Percentiles rank a stretch among this genome's conserved stretches.
Evolutionary conservation across 2,329 filamentous ascomycete genomes (phyloP).

Genomic region (Trichophyton rubrum): DNA sequence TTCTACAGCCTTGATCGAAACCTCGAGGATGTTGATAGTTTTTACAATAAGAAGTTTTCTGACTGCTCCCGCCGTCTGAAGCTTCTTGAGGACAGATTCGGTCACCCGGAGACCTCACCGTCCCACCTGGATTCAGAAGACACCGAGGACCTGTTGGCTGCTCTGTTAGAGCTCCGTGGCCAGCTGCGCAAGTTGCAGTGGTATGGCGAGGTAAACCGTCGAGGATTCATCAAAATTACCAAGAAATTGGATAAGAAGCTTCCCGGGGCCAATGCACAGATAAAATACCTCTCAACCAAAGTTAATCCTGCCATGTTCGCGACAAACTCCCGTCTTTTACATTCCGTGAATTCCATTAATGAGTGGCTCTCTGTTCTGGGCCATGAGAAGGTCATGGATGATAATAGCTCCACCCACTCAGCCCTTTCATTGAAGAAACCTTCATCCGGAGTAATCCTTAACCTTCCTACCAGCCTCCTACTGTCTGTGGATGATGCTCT

Average conservation of each 20-base stretch:
- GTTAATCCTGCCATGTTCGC: constrained; percentile 83
- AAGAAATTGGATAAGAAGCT: constrained; percentile 98
- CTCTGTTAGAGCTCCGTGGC: constrained; percentile 73
- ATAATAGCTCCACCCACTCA: constrained; percentile 58
- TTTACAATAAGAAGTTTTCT: constrained; percentile 91
- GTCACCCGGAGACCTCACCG: constrained; percentile 54
- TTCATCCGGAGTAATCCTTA: constrained; percentile 61
- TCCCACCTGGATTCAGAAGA: constrained; percentile 76
- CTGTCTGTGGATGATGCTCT: constrained; percentile 31
- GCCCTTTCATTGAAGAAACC: constrained; percentile 61
- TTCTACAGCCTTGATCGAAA: constrained; percentile 95
- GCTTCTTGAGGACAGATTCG: constrained; percentile 78
- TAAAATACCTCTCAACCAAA: constrained; percentile 77
- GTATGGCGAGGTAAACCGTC: constrained; percentile 94
- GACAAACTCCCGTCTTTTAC: constrained; percentile 50
- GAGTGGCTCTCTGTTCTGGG: constrained; percentile 77
- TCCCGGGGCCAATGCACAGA: constrained; percentile 59
- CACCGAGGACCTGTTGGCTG: constrained; percentile 78
- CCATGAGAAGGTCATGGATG: constrained; percentile 64
- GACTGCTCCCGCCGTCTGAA: constrained; percentile 75
- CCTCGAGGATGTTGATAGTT: constrained; percentile 88
- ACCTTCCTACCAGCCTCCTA: constrained; percentile 48
- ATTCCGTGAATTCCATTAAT: constrained; percentile 60
- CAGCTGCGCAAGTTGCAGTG: constrained; percentile 86
- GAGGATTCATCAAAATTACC: constrained; percentile 94